Evolutionary conservation across 495 filamentous ascomycete genomes (phyloP).

Genomic region (Aspergillus cavernicola): DNA sequence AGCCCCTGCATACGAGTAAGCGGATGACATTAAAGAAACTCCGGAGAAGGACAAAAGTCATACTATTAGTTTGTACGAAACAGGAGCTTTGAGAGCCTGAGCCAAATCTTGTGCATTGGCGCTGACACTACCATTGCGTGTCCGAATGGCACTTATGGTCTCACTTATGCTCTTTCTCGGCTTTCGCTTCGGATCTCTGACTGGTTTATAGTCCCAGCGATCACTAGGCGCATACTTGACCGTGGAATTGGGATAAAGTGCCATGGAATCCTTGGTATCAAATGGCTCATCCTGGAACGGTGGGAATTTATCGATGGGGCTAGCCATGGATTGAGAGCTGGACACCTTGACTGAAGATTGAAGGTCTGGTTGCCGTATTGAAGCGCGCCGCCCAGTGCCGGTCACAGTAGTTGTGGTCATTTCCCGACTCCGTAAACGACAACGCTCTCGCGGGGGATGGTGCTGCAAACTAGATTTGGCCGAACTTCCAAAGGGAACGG

Average conservation of each 20-base stretch:
- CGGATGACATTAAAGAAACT: not conserved
- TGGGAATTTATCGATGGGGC: slow-evolving; percentile 43
- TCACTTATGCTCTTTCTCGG: slow-evolving; percentile 83
- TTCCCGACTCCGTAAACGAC: not conserved
- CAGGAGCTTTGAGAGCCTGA: slow-evolving; percentile 81
- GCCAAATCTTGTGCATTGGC: slow-evolving; percentile 92
- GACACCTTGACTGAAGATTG: slow-evolving; percentile 29
- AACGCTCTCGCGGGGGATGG: not conserved
- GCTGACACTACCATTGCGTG: slow-evolving; percentile 75
- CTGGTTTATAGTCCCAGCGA: slow-evolving; percentile 43
- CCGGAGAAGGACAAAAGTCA: slow-evolving; percentile 26
- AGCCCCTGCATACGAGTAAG: slow-evolving; percentile 53
- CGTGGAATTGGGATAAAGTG: slow-evolving; percentile 24
- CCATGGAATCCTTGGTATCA: slow-evolving; percentile 24
- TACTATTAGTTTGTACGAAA: slow-evolving; percentile 86
- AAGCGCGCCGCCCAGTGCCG: slow-evolving; percentile 42
- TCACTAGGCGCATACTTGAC: slow-evolving; percentile 33
- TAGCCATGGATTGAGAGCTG: slow-evolving; percentile 32
- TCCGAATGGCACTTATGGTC: slow-evolving; percentile 75
- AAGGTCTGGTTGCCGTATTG: slow-evolving; percentile 40
- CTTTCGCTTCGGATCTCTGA: slow-evolving; percentile 54
- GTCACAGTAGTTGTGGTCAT: slow-evolving; percentile 47
- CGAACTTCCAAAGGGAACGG: too few species aligned
- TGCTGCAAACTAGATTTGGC: not conserved
- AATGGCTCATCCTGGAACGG: slow-evolving; percentile 36